Evolutionary conservation across 257 asterid species (phyloP).

Genomic region (Capsicum baccatum): DNA sequence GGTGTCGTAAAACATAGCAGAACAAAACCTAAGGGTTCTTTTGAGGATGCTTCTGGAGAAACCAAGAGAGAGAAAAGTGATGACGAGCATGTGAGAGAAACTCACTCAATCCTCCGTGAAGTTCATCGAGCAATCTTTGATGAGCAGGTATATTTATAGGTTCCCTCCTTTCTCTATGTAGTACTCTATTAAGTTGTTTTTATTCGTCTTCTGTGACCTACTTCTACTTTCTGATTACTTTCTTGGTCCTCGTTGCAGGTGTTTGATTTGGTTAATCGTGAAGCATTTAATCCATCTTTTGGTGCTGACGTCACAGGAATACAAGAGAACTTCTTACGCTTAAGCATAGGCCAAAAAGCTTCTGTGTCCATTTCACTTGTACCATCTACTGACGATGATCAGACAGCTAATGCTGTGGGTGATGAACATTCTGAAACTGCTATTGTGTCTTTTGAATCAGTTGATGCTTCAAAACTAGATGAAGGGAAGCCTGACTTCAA

Average conservation of each 20-base stretch:
- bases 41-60: conserved; percentile 50
- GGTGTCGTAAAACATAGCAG: conserved; percentile 42
- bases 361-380: conserved; percentile 81
- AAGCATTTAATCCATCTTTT: conserved; percentile 76
- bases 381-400: conserved; percentile 58
- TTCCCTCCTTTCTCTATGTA: not conserved
- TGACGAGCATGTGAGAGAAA: conserved; percentile 71
- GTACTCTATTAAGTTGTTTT: not conserved
- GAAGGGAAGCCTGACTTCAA: conserved; percentile 48
- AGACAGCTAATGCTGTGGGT: conserved; percentile 40
- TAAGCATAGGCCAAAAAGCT: conserved; percentile 79
- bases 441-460: conserved; percentile 43
- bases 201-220: conserved; percentile 11
- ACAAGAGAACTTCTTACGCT: conserved; percentile 73
- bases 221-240: conserved; percentile 27
- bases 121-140: conserved; percentile 85
- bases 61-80: conserved; percentile 57
- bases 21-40: conserved; percentile 32
- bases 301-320: conserved; percentile 79
- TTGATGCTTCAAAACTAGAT: conserved; percentile 46
- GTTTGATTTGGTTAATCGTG: conserved; percentile 90
- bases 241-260: conserved; percentile 55
- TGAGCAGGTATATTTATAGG: conserved; percentile 65
- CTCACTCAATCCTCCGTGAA: conserved; percentile 69
- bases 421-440: conserved; percentile 45